These are phyloP conservation scores for Pseudogymnoascus sp. DNA, from an alignment of 2,329 filamentous ascomycete species.

Conservation along the genomic window DNA sequence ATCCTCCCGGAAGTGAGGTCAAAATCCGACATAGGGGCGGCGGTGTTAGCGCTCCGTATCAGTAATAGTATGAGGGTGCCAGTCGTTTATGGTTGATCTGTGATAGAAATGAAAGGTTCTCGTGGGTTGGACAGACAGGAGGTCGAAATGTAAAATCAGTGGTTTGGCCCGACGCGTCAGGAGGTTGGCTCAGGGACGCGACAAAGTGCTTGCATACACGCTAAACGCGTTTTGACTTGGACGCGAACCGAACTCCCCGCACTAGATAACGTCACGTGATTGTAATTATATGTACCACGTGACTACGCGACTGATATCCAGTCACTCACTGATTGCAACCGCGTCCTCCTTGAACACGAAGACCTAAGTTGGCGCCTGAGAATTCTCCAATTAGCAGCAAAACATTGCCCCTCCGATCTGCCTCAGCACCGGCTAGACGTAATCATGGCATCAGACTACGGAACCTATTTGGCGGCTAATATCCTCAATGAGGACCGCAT, in stretches of 20 bases:
- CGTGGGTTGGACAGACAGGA: constrained; percentile 13
- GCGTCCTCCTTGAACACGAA: not conserved
- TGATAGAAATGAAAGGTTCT: constrained; percentile 11
- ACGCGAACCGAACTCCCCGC: not conserved
- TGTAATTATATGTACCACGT: not conserved
- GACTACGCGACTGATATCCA: not conserved
- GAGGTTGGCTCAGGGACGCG: not conserved
- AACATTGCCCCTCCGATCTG: not conserved
- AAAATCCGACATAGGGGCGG: constrained; percentile 49
- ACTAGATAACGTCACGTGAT: not conserved
- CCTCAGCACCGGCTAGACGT: not conserved
- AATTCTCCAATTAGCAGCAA: not conserved
- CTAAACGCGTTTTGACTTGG: constrained; percentile 3
- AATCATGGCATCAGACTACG: constrained; percentile 22
- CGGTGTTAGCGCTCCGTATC: constrained; percentile 34
- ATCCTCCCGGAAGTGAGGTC: constrained; percentile 40
- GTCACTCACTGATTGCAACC: not conserved
- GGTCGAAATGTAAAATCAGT: constrained; percentile 13
- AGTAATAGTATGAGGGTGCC: constrained; percentile 21
- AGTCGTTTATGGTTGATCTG: constrained; percentile 11
- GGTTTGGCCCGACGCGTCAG: constrained; percentile 1
- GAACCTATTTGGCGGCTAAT: constrained; percentile 26
- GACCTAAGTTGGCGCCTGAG: not conserved
- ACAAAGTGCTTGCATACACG: constrained; percentile 7
- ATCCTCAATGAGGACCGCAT: constrained; percentile 28